Base-by-base conservation (phyloP, 768 basidiomycete genomes). In the Flagelloscypha sp. region DNA sequence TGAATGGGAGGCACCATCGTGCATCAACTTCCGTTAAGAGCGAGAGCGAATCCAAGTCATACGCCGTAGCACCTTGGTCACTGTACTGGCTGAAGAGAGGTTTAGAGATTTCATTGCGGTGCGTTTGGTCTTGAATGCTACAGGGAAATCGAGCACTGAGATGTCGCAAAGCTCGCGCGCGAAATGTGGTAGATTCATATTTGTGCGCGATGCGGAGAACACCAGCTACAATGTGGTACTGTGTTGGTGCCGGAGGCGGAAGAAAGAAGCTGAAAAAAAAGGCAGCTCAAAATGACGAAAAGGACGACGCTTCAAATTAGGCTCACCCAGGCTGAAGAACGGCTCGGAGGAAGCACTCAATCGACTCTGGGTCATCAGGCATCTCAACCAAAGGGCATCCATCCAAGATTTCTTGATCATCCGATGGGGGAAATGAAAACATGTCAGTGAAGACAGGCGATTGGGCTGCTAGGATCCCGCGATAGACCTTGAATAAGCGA, bases 361-460 rank as follows among this genome's bases (percentile, higher is more conserved):
- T 10, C 13, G 43, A 38, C 8, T 23, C 11, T 24, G 32, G 43
- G 7, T 24, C 29, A 32, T 56, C 55, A 1, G 42, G 41, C n/a
- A 55, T 38, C 7, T 40, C 37, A 9, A 56, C 47, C 6, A 56
- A 28, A 5, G 50, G 48, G 34, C 47, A 50, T 16, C 46, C 52
- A 7, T 57, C 48, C 27, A 48, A 44, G 1, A 36, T n/a, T 32
- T 55, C 53, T 10, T 24, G 31, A 13, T 41, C 41, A 9, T 37
- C 29, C 16, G 46, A 48, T 25, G 48, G 41, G 2, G 47, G 45
- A 21, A 52, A 23, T 3, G 46, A 19, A 15, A 51, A 38, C 50
- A 55, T 52, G 33, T 48, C 48, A 7, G 30, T 33, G 35, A 54
- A 57, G 6, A 58, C 42, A 0, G 49, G 35, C 3, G 55, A 56